Evolutionary conservation across 2,329 filamentous ascomycete genomes (phyloP), one percentile per base, ranked within the genome.

Genomic region (Sporothrix humicola): DNA sequence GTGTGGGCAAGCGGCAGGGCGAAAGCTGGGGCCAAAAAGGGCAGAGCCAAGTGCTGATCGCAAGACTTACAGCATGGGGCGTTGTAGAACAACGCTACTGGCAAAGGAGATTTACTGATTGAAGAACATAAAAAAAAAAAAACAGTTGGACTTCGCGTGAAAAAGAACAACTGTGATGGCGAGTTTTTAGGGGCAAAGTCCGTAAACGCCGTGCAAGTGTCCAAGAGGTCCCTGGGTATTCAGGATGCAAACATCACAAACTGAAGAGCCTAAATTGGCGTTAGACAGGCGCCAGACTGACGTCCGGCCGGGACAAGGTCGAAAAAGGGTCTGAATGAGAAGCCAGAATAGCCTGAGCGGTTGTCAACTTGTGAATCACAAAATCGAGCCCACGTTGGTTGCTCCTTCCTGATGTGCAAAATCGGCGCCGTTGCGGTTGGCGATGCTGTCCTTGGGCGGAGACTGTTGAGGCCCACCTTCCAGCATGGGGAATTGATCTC

Each of bases 171-270:
- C 46, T n/a, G 23, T 23, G 23, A 68, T 9, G 20, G 61, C 61
- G 20, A 46, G 46, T 12, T 68, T 31, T 26, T 31, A 2, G 10
- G 10, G 52, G 46, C 56, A 71, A 63, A 52, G 23, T 71, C 69
- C 56, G 69, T 61, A 63, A 71, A 71, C 56, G 56, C 69, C 69
- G 69, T 37, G 44, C 26, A 44, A 26, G 8, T 37, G 12, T 15
- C 48, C 15, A 26, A 26, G n/a, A 12, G 20, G 20, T 9, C 15
- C 2, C 31, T 48, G 42, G 61, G 13, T 48, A 70, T 70, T 46
- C 54, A 63, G 52, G 42, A 63, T n/a, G 54, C 54, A 42, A n/a
- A 66, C 37, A 65, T 7, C 31, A 65, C 42, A 20, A n/a, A 46
- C 37, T 44, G 59, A n/a, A 9, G 31, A 46, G n/a, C 20, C 61